A percentile compares a stretch with the other conserved stretches of the same genome.
These are phyloP conservation scores for Dipteronia sinensis DNA, from an alignment of 345 rosid species.

Conservation along the genomic window DNA sequence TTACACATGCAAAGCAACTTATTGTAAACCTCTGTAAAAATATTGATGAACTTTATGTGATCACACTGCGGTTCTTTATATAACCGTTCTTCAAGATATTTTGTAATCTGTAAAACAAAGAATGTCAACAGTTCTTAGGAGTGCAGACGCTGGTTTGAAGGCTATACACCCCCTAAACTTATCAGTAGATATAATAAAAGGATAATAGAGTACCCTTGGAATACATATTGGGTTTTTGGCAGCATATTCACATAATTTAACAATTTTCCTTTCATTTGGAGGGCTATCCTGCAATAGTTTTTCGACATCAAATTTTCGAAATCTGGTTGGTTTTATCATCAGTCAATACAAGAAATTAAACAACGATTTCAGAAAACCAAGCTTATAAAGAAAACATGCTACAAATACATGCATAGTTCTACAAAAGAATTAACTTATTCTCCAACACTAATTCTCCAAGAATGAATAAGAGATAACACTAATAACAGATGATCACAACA, in stretches of 20 bases:
- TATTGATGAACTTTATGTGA: conserved; percentile 66
- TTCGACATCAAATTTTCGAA: neutral
- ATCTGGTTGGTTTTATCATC: neutral
- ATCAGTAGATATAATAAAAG: neutral
- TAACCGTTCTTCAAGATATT: conserved; percentile 91
- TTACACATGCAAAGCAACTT: conserved; percentile 81
- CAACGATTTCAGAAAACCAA: neutral
- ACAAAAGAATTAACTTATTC: neutral
- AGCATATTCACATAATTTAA: conserved; percentile 92
- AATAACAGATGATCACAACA: neutral
- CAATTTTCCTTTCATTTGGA: conserved; percentile 80
- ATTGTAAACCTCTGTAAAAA: conserved; percentile 67
- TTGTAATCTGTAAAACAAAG: conserved; percentile 62
- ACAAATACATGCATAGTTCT: neutral
- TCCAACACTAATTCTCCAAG: neutral
- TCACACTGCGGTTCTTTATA: conserved; percentile 76
- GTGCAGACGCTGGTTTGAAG: neutral
- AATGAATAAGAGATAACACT: too few relatives aligned
- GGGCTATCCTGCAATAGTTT: conserved; percentile 59
- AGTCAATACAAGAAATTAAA: neutral
- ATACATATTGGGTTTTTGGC: conserved; percentile 82
- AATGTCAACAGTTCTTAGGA: conserved; percentile 15
- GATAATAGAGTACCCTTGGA: conserved; percentile 64
- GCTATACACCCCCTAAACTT: neutral
- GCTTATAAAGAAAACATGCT: neutral